Evolutionary conservation across 495 filamentous ascomycete species (phyloP).

Genomic region (Bryoglossum gracile): DNA sequence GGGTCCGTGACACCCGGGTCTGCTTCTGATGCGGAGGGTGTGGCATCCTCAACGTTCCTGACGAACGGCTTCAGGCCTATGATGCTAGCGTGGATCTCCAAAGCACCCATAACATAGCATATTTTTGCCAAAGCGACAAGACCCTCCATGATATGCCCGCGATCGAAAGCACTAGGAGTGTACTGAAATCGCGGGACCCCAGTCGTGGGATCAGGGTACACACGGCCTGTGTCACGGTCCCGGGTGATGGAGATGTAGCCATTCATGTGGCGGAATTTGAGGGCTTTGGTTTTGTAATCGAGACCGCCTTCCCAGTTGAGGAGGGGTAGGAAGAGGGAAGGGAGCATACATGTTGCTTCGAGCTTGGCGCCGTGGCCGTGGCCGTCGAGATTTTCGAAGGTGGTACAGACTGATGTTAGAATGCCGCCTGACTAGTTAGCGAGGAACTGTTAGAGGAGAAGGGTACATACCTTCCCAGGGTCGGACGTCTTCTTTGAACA

Average conservation of each 20-base stretch:
- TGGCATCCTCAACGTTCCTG: constrained; percentile 33
- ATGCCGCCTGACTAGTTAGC: constrained; percentile 38
- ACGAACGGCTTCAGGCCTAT: constrained; percentile 60
- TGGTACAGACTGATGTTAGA: constrained; percentile 67
- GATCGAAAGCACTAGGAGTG: constrained; percentile 60
- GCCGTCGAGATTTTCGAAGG: constrained; percentile 76
- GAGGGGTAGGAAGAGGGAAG: constrained; percentile 32
- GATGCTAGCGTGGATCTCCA: constrained; percentile 60
- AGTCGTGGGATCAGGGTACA: constrained; percentile 65
- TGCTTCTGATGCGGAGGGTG: constrained; percentile 3
- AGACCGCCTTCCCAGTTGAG: constrained; percentile 56
- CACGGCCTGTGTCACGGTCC: constrained; percentile 64
- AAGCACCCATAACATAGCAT: constrained; percentile 67
- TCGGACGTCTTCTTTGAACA: constrained; percentile 56
- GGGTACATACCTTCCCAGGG: constrained; percentile 64
- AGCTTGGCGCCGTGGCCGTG: constrained; percentile 80
- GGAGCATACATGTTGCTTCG: constrained; percentile 33
- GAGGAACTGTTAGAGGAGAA: not conserved
- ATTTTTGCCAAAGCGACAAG: constrained; percentile 66
- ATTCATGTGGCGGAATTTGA: constrained; percentile 55
- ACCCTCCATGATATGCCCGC: constrained; percentile 60
- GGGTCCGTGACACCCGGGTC: constrained; percentile 55
- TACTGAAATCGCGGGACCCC: constrained; percentile 61
- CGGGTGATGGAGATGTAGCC: constrained; percentile 63
- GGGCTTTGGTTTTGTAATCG: constrained; percentile 57